Conservation (phyloP, 441 rosid genomes). For the Flueggea neowawraea region DNA sequence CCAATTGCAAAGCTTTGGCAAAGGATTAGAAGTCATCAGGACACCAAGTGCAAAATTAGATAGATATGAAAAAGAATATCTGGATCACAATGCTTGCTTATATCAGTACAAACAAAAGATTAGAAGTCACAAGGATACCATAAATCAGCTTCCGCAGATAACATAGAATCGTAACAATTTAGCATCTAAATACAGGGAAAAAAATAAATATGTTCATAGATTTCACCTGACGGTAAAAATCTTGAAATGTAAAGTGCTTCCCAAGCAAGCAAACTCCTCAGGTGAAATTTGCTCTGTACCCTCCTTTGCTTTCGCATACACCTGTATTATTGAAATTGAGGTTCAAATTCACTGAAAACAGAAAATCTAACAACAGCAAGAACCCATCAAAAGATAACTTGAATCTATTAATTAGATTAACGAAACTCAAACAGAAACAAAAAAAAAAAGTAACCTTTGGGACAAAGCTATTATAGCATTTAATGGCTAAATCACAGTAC, state of each 20-base stretch:
- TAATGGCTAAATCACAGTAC: neutral
- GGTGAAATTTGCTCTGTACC: constrained; percentile 61
- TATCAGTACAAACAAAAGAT: neutral
- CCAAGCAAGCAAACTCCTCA: constrained; percentile 82
- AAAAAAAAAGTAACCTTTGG: neutral
- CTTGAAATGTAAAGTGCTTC: constrained; percentile 59
- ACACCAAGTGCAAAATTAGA: constrained; percentile 50
- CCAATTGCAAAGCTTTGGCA: constrained; percentile 81
- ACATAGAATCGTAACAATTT: neutral
- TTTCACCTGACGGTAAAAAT: constrained; percentile 61
- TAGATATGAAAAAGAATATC: neutral
- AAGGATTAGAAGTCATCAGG: neutral
- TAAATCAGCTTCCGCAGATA: too few species aligned
- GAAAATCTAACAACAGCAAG: neutral
- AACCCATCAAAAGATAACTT: neutral
- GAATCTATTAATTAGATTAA: neutral
- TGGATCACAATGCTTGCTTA: neutral
- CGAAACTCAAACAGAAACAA: neutral
- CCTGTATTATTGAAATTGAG: constrained; percentile 31
- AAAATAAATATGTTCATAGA: too few species aligned
- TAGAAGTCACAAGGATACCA: too few species aligned
- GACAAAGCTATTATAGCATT: neutral
- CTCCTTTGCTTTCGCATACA: constrained; percentile 86
- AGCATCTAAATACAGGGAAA: neutral
- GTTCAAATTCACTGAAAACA: too few species aligned